Evolutionary conservation across 140 eudicot genomes (phyloP).

Genomic region (Bidens hawaiensis): DNA sequence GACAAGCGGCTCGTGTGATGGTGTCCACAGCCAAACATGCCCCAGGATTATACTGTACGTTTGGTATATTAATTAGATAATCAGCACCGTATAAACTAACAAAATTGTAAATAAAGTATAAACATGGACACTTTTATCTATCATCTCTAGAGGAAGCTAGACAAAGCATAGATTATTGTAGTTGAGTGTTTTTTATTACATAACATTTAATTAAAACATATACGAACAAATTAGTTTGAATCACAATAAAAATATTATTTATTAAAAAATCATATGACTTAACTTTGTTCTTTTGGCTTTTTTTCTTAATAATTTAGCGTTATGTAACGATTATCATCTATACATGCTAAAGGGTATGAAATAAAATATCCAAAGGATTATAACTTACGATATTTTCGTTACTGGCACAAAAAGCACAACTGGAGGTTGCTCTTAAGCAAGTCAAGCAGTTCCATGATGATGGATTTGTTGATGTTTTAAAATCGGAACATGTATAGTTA

Average conservation of each 20-base stretch:
- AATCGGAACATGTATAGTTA: conserved; percentile 46
- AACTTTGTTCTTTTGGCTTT: no score
- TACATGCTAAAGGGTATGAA: not conserved
- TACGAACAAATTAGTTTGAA: no score
- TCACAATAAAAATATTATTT: no score
- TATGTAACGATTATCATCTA: no score
- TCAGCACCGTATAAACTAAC: not conserved
- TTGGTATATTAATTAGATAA: not conserved
- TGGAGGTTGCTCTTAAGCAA: conserved; percentile 31
- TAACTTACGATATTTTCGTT: conserved; percentile 23
- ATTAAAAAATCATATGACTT: no score
- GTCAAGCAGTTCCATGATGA: conserved; percentile 55
- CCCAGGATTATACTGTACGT: conserved; percentile 19
- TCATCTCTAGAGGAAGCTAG: no score
- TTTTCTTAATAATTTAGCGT: no score
- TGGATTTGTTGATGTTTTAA: conserved; percentile 11
- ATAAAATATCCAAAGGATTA: not conserved
- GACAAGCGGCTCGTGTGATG: conserved; percentile 3
- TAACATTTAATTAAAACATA: no score
- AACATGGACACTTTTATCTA: no score
- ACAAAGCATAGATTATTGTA: no score
- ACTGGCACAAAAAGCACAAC: conserved; percentile 45
- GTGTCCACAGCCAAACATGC: conserved; percentile 16
- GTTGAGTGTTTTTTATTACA: no score
- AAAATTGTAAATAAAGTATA: no score